Percentiles rank a stretch among this genome's conserved stretches.
These are phyloP conservation scores for Debaryomycetaceae sp. DNA, from an alignment of 1,139 yeast genomes.

Conservation along the genomic window DNA sequence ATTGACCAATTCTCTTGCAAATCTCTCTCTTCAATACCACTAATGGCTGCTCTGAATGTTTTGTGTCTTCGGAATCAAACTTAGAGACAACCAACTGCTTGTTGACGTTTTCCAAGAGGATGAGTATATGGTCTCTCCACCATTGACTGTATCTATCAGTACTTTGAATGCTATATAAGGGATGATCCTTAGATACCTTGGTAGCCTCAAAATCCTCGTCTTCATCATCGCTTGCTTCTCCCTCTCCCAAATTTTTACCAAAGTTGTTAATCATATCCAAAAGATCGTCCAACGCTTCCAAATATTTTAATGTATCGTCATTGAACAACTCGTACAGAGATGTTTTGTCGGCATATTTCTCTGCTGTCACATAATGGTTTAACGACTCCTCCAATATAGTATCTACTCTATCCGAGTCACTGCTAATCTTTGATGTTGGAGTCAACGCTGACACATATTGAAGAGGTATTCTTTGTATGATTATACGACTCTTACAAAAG, in stretches of 20 bases:
- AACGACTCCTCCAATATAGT: slow-evolving; percentile 43
- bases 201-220: slow-evolving; percentile 12
- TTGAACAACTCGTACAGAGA: slow-evolving; percentile 28
- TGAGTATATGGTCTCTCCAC: slow-evolving; percentile 53
- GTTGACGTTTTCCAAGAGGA: slow-evolving; percentile 38
- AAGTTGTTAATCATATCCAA: slow-evolving; percentile 64
- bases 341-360: slow-evolving; percentile 24
- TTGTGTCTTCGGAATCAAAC: slow-evolving; percentile 9
- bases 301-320: slow-evolving; percentile 44
- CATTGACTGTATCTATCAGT: slow-evolving; percentile 45
- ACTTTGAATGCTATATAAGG: slow-evolving; percentile 40
- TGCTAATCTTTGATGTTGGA: slow-evolving; percentile 27
- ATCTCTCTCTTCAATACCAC: slow-evolving; percentile 31
- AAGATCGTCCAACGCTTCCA: slow-evolving; percentile 59
- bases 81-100: slow-evolving; percentile 14
- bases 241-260: slow-evolving; percentile 50
- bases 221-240: slow-evolving; percentile 30
- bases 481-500: slow-evolving; percentile 54
- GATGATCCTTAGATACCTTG: slow-evolving; percentile 40
- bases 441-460: slow-evolving; percentile 52
- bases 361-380: slow-evolving; percentile 43
- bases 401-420: slow-evolving; percentile 25
- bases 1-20: slow-evolving; percentile 55
- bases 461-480: slow-evolving; percentile 56
- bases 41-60: slow-evolving; percentile 8